phyloP scores from a whole-genome alignment of 352 stramenopile species.

The Globisporangium viniferum region DNA sequence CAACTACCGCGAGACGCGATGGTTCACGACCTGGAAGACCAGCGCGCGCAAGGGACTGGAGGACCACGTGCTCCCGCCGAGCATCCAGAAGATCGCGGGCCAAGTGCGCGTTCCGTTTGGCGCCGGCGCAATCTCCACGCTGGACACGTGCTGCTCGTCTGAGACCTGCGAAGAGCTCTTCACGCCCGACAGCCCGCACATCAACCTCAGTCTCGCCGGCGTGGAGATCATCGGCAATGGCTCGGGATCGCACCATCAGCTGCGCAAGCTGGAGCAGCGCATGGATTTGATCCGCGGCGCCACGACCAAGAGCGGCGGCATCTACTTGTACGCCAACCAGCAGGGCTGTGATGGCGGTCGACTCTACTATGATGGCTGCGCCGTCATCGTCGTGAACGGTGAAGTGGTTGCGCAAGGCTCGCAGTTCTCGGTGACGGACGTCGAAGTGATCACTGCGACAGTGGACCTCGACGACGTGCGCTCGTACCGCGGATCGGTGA shows the following conservation, averaged over 20 bases:
- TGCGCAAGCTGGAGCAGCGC: slow-evolving; percentile 92
- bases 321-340: slow-evolving; percentile 98
- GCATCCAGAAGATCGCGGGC: slow-evolving; percentile 80
- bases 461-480: slow-evolving; percentile 97
- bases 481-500: slow-evolving; percentile 92
- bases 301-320: slow-evolving; percentile 93
- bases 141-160: slow-evolving; percentile 86
- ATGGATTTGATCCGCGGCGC: slow-evolving; percentile 90
- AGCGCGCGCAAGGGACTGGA: slow-evolving; percentile 47
- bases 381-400: slow-evolving; percentile 96
- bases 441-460: slow-evolving; percentile 94
- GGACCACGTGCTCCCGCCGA: slow-evolving; percentile 73
- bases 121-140: slow-evolving; percentile 69
- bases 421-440: slow-evolving; percentile 96
- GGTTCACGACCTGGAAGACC: slow-evolving; percentile 86
- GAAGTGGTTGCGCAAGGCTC: slow-evolving; percentile 93
- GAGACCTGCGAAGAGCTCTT: slow-evolving; percentile 99
- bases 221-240: slow-evolving; percentile 98
- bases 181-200: slow-evolving; percentile 94
- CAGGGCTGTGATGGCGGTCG: slow-evolving; percentile 95
- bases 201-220: slow-evolving; percentile 91
- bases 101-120: slow-evolving; percentile 79
- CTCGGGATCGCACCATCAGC: slow-evolving; percentile 95
- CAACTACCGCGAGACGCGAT: slow-evolving; percentile 97
- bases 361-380: slow-evolving; percentile 97